Evolutionary conservation across 768 basidiomycete species (phyloP), one percentile per base, ranked within the genome.

Genomic region (Suillus sp.): DNA sequence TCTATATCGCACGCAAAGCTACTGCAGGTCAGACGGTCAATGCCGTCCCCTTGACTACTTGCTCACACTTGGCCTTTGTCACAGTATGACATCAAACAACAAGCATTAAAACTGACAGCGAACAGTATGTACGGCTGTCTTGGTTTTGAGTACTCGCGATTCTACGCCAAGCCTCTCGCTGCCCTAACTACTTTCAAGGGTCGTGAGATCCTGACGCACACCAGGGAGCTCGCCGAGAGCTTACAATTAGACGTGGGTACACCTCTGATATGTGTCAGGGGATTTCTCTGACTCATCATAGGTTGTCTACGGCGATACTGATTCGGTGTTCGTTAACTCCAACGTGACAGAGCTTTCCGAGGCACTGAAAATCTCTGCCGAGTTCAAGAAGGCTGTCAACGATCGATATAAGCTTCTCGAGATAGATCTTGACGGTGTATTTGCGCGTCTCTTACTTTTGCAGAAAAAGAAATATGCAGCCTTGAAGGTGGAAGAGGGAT

Each of bases 51-150:
- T 30, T 43, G 22, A 35, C 6, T 22, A 43, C 20, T n/a, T 47
- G 32, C 56, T 64, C 1, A 68, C 62, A 1, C 61, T 37, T 43
- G 9, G 54, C 10, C 50, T 9, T 37, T 48, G 16, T 32, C 62
- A 1, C 70, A 98, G 93, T 99, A 90, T 71, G 95, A 99, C 70
- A 97, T 99, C 79, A 95, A 95, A 72, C 97, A 99, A 69, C 89
- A 93, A 75, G 97, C 97, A 1, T 81, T 99, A 57, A 99, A 99
- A 78, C 87, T 99, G 38, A 99, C 97, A 4, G 97, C 97, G 56
- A 99, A 99, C 79, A 96, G 93, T 82, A 99, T 99, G 97, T 99
- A 99, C 75, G 97, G 97, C 20, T 99, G 97, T 81, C 88, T 99
- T 25, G 97, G 97, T 55, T 99, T 98, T 73, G 95, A 96, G 71